Evolutionary conservation across 805 yeast genomes (phyloP).

Genomic region (Starmerella apicola): DNA sequence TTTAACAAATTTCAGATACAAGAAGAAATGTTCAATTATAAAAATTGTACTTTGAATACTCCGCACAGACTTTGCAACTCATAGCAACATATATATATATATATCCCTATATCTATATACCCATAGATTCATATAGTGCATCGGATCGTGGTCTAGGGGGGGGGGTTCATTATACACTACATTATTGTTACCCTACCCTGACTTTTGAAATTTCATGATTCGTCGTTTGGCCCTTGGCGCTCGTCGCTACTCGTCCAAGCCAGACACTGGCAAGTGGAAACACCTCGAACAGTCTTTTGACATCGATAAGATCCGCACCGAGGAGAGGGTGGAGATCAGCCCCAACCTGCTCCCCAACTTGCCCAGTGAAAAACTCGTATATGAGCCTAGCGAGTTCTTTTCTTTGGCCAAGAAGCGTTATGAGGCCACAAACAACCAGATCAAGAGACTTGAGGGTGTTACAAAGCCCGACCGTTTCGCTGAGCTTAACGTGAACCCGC

Average conservation of each 20-base stretch:
- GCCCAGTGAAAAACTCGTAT: slow-evolving; percentile 37
- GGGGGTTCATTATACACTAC: too few species aligned
- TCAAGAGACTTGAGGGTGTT: slow-evolving; percentile 5
- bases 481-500: slow-evolving; percentile 37
- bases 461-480: slow-evolving; percentile 17
- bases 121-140: too few species aligned
- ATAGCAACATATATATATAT: too few species aligned
- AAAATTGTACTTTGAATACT: too few species aligned
- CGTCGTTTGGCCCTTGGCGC: background rate
- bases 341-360: slow-evolving; percentile 29
- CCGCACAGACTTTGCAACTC: too few species aligned
- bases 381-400: slow-evolving; percentile 79
- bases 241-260: background rate
- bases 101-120: too few species aligned
- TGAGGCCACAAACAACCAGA: slow-evolving; percentile 30
- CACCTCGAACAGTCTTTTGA: background rate
- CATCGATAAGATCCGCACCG: background rate
- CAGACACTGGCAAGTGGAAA: background rate
- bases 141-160: too few species aligned
- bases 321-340: slow-evolving; percentile 8
- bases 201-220: background rate
- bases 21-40: too few species aligned
- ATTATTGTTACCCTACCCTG: too few species aligned
- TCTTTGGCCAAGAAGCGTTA: slow-evolving; percentile 40
- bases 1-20: too few species aligned